These are phyloP conservation scores for Wickerhamomyces ciferrii DNA, from an alignment of 805 yeast genomes.

Conservation along the genomic window DNA sequence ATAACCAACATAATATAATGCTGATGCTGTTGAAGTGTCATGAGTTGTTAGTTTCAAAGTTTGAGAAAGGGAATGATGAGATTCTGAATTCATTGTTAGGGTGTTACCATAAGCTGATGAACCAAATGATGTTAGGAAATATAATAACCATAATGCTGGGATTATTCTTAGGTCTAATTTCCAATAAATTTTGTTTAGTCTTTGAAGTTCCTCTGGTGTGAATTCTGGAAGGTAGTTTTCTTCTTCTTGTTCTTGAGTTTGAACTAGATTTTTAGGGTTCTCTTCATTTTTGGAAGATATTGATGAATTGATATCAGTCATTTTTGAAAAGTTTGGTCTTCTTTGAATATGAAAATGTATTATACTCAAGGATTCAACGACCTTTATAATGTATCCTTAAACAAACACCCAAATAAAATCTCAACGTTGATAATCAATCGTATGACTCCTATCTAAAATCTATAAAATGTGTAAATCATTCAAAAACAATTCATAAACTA, in stretches of 20 bases:
- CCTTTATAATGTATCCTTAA: too few relatives aligned
- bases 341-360: too few relatives aligned
- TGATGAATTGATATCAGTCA: background rate
- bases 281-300: background rate
- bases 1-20: constrained; percentile 77
- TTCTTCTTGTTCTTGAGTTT: constrained; percentile 4
- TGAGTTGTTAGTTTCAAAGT: constrained; percentile 46
- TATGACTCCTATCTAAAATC: too few relatives aligned
- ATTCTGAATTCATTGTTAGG: constrained; percentile 66
- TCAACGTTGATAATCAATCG: too few relatives aligned
- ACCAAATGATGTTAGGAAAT: constrained; percentile 77
- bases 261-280: too few relatives aligned
- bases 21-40: constrained; percentile 68
- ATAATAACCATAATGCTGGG: constrained; percentile 78
- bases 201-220: constrained; percentile 24
- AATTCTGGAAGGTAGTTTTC: constrained; percentile 4
- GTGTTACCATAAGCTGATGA: constrained; percentile 73
- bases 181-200: constrained; percentile 50
- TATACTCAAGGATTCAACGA: too few relatives aligned
- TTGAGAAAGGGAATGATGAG: constrained; percentile 55
- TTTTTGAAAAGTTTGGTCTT: background rate
- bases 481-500: too few relatives aligned
- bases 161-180: constrained; percentile 67
- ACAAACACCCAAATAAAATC: too few relatives aligned
- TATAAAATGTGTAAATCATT: too few relatives aligned